These are phyloP conservation scores for Phaeophleospora eucalypticola DNA, from an alignment of 2,329 filamentous ascomycete genomes.

Conservation along the genomic window DNA sequence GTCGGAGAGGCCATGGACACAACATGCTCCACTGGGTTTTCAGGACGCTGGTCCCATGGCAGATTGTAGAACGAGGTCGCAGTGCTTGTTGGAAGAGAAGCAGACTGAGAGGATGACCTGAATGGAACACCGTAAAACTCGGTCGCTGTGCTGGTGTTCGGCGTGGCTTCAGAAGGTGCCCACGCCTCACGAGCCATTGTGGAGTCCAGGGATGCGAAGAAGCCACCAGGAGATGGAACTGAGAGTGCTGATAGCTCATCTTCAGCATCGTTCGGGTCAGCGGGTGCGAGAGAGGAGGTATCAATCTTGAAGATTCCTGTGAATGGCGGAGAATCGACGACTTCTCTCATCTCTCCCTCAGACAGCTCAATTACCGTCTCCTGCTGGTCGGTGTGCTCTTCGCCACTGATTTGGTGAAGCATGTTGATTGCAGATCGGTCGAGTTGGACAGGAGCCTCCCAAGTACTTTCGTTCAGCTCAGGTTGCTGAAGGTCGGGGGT, in stretches of 20 bases:
- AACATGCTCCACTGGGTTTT: slow-evolving; percentile 60
- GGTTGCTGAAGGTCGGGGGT: slow-evolving; percentile 66
- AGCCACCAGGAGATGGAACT: slow-evolving; percentile 85
- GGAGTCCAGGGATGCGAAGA: slow-evolving; percentile 80
- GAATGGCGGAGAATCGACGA: slow-evolving; percentile 44
- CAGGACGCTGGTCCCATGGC: slow-evolving; percentile 56
- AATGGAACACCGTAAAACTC: slow-evolving; percentile 86
- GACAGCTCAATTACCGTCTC: slow-evolving; percentile 41
- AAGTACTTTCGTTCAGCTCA: slow-evolving; percentile 56
- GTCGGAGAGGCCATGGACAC: slow-evolving; percentile 51
- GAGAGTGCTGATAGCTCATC: slow-evolving; percentile 66
- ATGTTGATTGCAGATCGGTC: slow-evolving; percentile 78
- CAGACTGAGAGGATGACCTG: slow-evolving; percentile 38
- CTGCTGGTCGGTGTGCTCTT: slow-evolving; percentile 30
- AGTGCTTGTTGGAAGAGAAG: slow-evolving; percentile 66
- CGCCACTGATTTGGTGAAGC: slow-evolving; percentile 66
- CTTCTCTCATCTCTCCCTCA: slow-evolving; percentile 57
- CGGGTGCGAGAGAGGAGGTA: slow-evolving; percentile 25
- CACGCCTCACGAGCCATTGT: slow-evolving; percentile 71
- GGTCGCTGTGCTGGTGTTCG: slow-evolving; percentile 86
- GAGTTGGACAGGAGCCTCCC: slow-evolving; percentile 58
- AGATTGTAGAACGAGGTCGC: slow-evolving; percentile 86
- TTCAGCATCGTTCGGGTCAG: slow-evolving; percentile 52
- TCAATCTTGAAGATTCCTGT: slow-evolving; percentile 43
- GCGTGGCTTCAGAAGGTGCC: slow-evolving; percentile 59